These are phyloP conservation scores for Solanum commersonii DNA, from an alignment of 257 asterid genomes.

Conservation along the genomic window DNA sequence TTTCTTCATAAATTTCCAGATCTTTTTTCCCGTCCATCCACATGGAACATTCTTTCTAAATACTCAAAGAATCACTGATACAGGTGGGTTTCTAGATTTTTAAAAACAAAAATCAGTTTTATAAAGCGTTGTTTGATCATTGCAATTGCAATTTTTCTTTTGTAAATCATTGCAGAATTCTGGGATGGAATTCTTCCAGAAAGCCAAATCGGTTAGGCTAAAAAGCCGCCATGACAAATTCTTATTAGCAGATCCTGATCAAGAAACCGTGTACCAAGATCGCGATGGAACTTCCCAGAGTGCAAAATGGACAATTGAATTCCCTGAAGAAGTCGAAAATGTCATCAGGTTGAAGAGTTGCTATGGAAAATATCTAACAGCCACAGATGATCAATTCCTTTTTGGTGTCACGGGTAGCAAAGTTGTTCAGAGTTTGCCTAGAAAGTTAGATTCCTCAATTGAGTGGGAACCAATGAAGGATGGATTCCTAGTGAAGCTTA, in stretches of 20 bases:
- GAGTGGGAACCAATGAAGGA: slow-evolving; percentile 85
- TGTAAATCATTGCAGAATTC: slow-evolving; percentile 27
- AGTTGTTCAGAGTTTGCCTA: slow-evolving; percentile 52
- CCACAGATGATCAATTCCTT: slow-evolving; percentile 47
- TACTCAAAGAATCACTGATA: neutral
- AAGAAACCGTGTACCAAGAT: slow-evolving; percentile 53
- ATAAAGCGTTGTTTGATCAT: neutral
- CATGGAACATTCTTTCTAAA: neutral
- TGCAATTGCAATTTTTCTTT: neutral
- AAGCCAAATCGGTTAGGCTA: slow-evolving; percentile 56
- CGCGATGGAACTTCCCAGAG: slow-evolving; percentile 36
- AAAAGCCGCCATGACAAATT: slow-evolving; percentile 70
- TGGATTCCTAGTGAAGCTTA: slow-evolving; percentile 50
- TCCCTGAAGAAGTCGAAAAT: slow-evolving; percentile 43
- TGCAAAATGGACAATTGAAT: slow-evolving; percentile 66
- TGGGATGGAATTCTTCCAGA: slow-evolving; percentile 66
- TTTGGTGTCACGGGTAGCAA: slow-evolving; percentile 68
- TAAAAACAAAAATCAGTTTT: neutral
- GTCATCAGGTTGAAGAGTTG: slow-evolving; percentile 66
- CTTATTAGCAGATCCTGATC: slow-evolving; percentile 56
- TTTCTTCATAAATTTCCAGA: neutral
- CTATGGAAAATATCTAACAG: slow-evolving; percentile 54
- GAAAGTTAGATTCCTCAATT: slow-evolving; percentile 49
- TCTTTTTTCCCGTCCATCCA: neutral
- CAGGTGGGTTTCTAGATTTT: neutral